Base-by-base conservation (phyloP, 495 filamentous ascomycete genomes). In the Hypoxylon lienhwacheense region DNA sequence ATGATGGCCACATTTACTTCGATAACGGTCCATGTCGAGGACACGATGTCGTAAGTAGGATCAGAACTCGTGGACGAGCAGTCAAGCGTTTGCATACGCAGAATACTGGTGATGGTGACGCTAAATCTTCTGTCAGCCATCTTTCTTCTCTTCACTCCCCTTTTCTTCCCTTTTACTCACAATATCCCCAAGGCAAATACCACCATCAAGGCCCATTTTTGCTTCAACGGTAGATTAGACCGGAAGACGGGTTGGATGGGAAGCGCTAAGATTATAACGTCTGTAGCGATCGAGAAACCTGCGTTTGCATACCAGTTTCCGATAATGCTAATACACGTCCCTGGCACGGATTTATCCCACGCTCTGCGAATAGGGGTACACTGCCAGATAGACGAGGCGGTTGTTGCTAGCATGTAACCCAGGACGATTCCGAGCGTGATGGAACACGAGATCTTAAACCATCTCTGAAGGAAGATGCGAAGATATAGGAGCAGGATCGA, bases 171-270 rank as follows among this genome's bases (percentile, higher is more conserved):
- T 7, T 17, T 6, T n/a, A 39, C 64, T 59, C 14, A 66, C 64
- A 82, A 73, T 55, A 71, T 74, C 41, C 83, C 83, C 4, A 85
- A 67, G 0, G 73, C 70, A 56, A 85, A 85, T 17, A 84, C 72
- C 10, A 73, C 59, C 40, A 81, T 67, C 15, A 85, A 55, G 1
- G 70, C 74, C 41, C 73, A 17, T 54, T 80, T 85, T 49, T 83
- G 80, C 41, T 63, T 67, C 11, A 55, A 58, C 5, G 74, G 79
- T 3, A 84, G 65, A 31, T 77, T 73, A 4, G 81, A 64, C 10
- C 71, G 55, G 29, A 67, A 74, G 24, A 85, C 70, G 0, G 78
- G 66, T 1, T 78, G 77, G 72, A 85, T 79, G 1, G 82, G 82
- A 35, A 84, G 45, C 3, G 76, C 31, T 1, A 83, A 70, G 5